Percentiles rank a stretch among this genome's conserved stretches.
phyloP scores from a whole-genome alignment of 306 rosid species.

The Quillaja saponaria region DNA sequence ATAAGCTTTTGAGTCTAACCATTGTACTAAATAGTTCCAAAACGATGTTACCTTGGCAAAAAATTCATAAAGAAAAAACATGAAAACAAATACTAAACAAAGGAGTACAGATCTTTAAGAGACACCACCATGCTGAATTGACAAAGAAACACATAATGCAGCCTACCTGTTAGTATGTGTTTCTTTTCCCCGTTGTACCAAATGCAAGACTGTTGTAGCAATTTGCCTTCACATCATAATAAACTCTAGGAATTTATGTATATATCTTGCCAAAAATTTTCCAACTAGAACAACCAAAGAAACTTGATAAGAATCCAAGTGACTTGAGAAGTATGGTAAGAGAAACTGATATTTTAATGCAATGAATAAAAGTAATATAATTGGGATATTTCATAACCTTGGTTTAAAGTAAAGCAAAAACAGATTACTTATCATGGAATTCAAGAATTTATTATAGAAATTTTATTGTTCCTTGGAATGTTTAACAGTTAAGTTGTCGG shows the following conservation, averaged over 20 bases:
- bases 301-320: conserved; percentile 35
- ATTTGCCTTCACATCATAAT: neutral
- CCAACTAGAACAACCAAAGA: neutral
- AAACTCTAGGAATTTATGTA: neutral
- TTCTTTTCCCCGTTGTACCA: neutral
- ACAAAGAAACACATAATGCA: neutral
- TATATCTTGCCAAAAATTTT: conserved; percentile 1
- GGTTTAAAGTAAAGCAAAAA: conserved; percentile 25
- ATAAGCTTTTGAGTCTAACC: no score
- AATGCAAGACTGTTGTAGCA: conserved; percentile 6
- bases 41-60: no score
- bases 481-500: neutral
- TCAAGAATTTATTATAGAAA: conserved; percentile 31
- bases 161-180: neutral
- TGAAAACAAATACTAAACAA: no score
- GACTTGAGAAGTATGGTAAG: conserved; percentile 45
- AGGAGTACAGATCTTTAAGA: no score
- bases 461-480: neutral
- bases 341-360: neutral
- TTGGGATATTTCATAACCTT: neutral
- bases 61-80: no score
- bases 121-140: neutral
- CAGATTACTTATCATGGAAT: conserved; percentile 34
- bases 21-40: no score
- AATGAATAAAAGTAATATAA: neutral